Conservation (phyloP, 2,329 filamentous ascomycete species). For the Ceratocystis albifundus region DNA sequence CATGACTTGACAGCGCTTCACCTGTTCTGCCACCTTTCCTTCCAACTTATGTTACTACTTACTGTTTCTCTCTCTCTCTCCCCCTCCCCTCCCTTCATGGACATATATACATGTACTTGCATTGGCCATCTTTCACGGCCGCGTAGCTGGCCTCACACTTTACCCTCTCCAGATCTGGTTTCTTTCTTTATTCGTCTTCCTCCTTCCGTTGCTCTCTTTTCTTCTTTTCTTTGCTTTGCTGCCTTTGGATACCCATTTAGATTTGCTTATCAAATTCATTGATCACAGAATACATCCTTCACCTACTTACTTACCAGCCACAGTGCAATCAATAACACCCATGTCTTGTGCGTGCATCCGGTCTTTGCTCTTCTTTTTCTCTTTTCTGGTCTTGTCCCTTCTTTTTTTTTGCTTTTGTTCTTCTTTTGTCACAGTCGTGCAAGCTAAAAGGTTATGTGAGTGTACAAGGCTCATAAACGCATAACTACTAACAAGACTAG, state of each 20-base stretch:
- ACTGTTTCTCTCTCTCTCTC: no score
- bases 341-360: background rate
- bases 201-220: background rate
- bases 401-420: background rate
- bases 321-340: background rate
- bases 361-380: background rate
- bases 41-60: background rate
- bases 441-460: background rate
- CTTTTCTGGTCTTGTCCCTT: no score
- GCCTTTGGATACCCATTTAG: slow-evolving; percentile 19
- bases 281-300: background rate
- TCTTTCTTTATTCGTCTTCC: background rate
- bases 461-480: background rate
- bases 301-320: background rate
- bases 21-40: no score
- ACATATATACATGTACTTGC: slow-evolving; percentile 2
- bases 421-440: background rate
- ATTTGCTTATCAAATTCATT: slow-evolving; percentile 6
- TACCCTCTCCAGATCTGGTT: background rate
- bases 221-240: slow-evolving; percentile 11
- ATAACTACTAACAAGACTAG: background rate
- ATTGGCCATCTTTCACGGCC: background rate
- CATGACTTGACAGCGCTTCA: background rate
- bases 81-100: no score
- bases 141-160: background rate